Conservation (phyloP, 2,329 filamentous ascomycete species). For the Zymoseptoria brevis region DNA sequence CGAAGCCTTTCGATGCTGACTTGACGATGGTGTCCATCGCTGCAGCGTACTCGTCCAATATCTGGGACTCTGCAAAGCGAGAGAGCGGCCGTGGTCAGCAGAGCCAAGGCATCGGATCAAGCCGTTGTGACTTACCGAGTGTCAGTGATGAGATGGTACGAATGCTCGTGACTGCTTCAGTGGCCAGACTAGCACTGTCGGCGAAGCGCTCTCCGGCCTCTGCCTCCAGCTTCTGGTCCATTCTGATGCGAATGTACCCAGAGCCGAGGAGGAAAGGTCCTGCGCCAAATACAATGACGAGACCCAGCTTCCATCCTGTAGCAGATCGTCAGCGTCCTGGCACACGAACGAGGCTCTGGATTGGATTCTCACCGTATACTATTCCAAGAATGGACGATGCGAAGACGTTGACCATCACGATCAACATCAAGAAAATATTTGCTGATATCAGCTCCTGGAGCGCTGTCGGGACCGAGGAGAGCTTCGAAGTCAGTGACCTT, state of each 20-base stretch:
- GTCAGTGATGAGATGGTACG: slow-evolving; percentile 27
- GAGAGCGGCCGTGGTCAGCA: not conserved
- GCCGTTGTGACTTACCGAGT: not conserved
- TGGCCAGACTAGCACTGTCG: slow-evolving; percentile 29
- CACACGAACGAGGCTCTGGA: not conserved
- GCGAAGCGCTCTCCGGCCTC: slow-evolving; percentile 25
- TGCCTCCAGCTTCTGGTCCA: slow-evolving; percentile 29
- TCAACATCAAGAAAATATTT: slow-evolving; percentile 34
- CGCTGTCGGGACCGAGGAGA: slow-evolving; percentile 44
- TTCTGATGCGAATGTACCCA: slow-evolving; percentile 29
- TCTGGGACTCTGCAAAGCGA: slow-evolving; percentile 13
- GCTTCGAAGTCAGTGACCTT: slow-evolving; percentile 36
- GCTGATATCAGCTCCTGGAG: slow-evolving; percentile 44
- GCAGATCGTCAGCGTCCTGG: not conserved
- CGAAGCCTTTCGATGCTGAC: slow-evolving; percentile 12
- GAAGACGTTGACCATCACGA: slow-evolving; percentile 28
- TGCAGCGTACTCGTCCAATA: slow-evolving; percentile 25
- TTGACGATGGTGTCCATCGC: slow-evolving; percentile 22
- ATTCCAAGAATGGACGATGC: slow-evolving; percentile 26
- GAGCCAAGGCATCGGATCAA: not conserved
- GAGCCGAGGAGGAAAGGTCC: slow-evolving; percentile 28
- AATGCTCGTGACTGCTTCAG: slow-evolving; percentile 30
- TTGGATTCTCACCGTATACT: slow-evolving; percentile 18
- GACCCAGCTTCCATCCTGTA: slow-evolving; percentile 30
- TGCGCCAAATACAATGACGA: slow-evolving; percentile 29